Conservation (phyloP, 345 rosid species). For the Populus simonii region DNA sequence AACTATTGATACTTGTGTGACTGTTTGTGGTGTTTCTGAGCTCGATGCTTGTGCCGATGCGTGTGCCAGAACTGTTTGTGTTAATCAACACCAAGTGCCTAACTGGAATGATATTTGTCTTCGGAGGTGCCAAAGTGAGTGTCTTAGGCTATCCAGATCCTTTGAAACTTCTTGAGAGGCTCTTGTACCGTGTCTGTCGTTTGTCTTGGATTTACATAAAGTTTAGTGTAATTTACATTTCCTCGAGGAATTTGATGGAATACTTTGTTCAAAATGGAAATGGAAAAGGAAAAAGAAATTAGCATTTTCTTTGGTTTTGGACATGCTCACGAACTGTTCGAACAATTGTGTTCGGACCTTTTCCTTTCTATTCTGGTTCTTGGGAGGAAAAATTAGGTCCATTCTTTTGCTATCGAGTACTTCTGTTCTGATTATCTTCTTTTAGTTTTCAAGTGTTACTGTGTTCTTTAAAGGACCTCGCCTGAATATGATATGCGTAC, state of each 20-base stretch:
- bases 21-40: constrained; percentile 87
- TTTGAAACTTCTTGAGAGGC: constrained; percentile 20
- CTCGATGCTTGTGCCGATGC: constrained; percentile 91
- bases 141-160: constrained; percentile 54
- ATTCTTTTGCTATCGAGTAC: too few relatives aligned
- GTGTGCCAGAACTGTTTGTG: constrained; percentile 77
- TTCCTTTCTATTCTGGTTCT: not conserved
- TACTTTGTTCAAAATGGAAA: not conserved
- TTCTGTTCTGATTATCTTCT: too few relatives aligned
- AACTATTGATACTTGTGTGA: constrained; percentile 68
- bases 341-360: not conserved
- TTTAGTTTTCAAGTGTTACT: too few relatives aligned
- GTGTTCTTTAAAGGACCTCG: not conserved
- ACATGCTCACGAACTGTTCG: not conserved
- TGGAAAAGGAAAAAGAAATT: not conserved
- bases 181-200: not conserved
- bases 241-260: not conserved
- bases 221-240: not conserved
- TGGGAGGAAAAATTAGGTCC: too few relatives aligned
- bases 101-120: constrained; percentile 90
- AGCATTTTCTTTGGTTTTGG: not conserved
- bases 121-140: constrained; percentile 76
- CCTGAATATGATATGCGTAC: too few relatives aligned
- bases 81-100: constrained; percentile 83
- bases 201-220: not conserved